phyloP scores from a whole-genome alignment of 176 grass and related monocot genomes.

The Oryza meridionalis region DNA sequence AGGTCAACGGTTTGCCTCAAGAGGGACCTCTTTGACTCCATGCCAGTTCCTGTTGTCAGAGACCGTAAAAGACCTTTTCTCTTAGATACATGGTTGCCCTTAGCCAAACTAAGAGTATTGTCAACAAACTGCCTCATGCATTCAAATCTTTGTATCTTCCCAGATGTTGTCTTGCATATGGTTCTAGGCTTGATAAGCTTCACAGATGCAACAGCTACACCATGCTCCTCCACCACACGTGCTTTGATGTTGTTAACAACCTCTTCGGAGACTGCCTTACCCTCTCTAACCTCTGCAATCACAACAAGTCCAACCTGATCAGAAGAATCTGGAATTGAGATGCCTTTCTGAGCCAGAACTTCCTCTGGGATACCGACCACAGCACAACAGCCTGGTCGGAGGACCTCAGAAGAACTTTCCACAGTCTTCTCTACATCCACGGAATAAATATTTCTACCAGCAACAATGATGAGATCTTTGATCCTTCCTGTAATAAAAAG shows the following conservation, averaged over 20 bases:
- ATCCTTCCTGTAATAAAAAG: constrained; percentile 83
- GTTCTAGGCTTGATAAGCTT: constrained; percentile 78
- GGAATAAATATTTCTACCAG: constrained; percentile 82
- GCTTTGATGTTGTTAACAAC: constrained; percentile 57
- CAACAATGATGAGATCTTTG: constrained; percentile 81
- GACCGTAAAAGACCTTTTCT: constrained; percentile 62
- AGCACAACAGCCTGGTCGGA: constrained; percentile 74
- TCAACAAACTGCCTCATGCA: constrained; percentile 78
- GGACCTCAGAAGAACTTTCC: constrained; percentile 60
- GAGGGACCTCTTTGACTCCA: constrained; percentile 35
- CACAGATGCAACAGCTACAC: constrained; percentile 65
- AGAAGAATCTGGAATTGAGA: constrained; percentile 64
- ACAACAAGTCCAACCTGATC: constrained; percentile 78
- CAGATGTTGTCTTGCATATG: constrained; percentile 78
- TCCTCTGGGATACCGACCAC: constrained; percentile 74
- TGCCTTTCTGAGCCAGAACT: constrained; percentile 58
- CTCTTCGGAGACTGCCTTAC: constrained; percentile 53
- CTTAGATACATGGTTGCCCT: constrained; percentile 30
- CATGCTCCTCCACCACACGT: constrained; percentile 68
- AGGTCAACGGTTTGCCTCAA: constrained; percentile 32
- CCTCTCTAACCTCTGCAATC: constrained; percentile 74
- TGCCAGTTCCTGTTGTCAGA: constrained; percentile 61
- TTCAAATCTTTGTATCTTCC: constrained; percentile 73
- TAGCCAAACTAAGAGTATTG: constrained; percentile 54
- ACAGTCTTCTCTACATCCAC: constrained; percentile 77